These are phyloP conservation scores for Ceratobasidium sp. DNA, from an alignment of 1,284 basidiomycete species.

Conservation along the genomic window DNA sequence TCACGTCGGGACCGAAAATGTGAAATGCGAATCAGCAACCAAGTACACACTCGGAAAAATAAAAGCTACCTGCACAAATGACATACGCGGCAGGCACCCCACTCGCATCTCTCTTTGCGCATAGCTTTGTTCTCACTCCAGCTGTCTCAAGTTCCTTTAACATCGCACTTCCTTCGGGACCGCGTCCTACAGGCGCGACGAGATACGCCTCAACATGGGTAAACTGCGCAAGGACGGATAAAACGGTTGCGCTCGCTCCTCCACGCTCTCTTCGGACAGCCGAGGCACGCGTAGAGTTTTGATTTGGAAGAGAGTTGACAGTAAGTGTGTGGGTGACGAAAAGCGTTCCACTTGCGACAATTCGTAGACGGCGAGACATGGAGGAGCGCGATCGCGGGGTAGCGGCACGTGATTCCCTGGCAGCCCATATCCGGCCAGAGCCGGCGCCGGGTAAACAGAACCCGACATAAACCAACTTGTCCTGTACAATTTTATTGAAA, in stretches of 20 bases:
- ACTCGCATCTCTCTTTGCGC: conserved; percentile 76
- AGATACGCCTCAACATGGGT: conserved; percentile 71
- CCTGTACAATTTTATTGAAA: background rate
- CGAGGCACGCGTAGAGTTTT: conserved; percentile 70
- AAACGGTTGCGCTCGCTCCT: conserved; percentile 76
- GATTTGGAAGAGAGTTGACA: conserved; percentile 70
- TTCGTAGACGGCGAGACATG: conserved; percentile 64
- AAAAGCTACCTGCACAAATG: conserved; percentile 54
- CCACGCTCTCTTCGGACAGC: conserved; percentile 74
- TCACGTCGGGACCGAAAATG: background rate
- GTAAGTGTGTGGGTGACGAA: conserved; percentile 79
- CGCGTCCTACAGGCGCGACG: conserved; percentile 79
- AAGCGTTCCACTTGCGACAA: conserved; percentile 81
- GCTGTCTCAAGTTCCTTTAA: conserved; percentile 73
- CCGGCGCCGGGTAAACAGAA: background rate
- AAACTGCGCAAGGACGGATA: conserved; percentile 80
- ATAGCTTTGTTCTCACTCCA: conserved; percentile 77
- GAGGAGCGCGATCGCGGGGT: conserved; percentile 21
- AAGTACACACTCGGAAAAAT: background rate
- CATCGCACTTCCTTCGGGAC: conserved; percentile 73
- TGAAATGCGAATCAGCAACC: conserved; percentile 20
- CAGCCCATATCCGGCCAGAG: background rate
- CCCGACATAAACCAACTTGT: background rate
- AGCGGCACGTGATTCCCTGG: conserved; percentile 3
- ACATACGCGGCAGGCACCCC: conserved; percentile 87